A percentile compares a stretch with the other conserved stretches of the same genome.
These are phyloP conservation scores for Aureobasidium lini DNA, from an alignment of 2,329 filamentous ascomycete genomes.

Conservation along the genomic window DNA sequence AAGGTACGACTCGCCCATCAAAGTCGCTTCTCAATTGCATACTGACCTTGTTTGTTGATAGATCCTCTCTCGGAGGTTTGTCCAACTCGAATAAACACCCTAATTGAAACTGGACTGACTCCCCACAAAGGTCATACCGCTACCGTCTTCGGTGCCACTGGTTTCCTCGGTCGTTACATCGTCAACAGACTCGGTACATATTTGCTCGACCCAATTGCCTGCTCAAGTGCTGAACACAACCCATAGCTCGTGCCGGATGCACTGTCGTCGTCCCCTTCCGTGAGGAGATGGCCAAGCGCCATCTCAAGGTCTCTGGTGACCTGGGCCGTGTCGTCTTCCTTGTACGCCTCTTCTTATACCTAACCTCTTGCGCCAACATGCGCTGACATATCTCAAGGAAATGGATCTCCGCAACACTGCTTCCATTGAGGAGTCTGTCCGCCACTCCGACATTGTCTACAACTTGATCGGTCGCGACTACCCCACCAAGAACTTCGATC, in stretches of 20 bases:
- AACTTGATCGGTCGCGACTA: conserved; percentile 93
- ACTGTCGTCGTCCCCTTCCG: conserved; percentile 89
- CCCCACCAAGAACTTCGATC: conserved; percentile 95
- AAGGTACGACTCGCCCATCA: conserved; percentile 48
- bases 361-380: background rate
- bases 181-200: conserved; percentile 78
- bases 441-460: conserved; percentile 96
- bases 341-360: conserved; percentile 39
- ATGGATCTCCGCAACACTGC: conserved; percentile 90
- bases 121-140: conserved; percentile 70
- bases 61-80: conserved; percentile 79
- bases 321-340: conserved; percentile 83
- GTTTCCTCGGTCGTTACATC: conserved; percentile 92
- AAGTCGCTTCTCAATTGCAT: background rate
- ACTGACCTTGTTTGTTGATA: conserved; percentile 31
- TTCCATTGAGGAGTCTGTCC: conserved; percentile 92
- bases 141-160: conserved; percentile 95
- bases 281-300: conserved; percentile 96
- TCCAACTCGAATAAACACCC: conserved; percentile 12
- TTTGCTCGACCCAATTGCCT: background rate
- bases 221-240: background rate
- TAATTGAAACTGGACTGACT: conserved; percentile 25
- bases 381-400: conserved; percentile 51
- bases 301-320: conserved; percentile 93
- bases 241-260: conserved; percentile 78